Evolutionary conservation across 2,329 filamentous ascomycete species (phyloP).

Genomic region (Trichoderma citrinoviride): DNA sequence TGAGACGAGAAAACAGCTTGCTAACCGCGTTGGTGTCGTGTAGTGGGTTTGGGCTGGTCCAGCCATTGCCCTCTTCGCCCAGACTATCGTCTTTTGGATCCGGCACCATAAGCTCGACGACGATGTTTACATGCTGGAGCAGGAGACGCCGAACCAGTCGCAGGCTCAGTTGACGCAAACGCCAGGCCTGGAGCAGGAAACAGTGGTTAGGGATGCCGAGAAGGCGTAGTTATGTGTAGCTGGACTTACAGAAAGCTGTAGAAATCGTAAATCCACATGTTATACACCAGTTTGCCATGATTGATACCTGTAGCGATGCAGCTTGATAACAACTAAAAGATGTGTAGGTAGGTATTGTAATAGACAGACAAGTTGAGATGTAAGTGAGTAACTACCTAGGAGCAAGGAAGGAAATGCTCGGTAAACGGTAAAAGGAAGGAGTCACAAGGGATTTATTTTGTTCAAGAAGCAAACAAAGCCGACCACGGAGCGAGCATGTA

Average conservation of each 20-base stretch:
- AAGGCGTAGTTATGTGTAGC: not conserved
- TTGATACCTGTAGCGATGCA: not conserved
- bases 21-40: constrained; percentile 1
- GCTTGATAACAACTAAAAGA: too few relatives aligned
- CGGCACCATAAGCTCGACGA: constrained; percentile 29
- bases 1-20: not conserved
- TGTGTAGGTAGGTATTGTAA: too few relatives aligned
- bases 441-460: not conserved
- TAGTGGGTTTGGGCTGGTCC: constrained; percentile 32
- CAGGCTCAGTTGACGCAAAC: not conserved
- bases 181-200: not conserved
- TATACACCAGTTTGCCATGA: not conserved
- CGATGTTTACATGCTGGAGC: constrained; percentile 23
- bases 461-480: not conserved
- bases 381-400: not conserved
- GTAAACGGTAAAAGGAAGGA: not conserved
- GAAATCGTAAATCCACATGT: too few relatives aligned
- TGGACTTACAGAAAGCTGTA: not conserved
- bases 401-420: not conserved
- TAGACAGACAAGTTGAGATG: not conserved
- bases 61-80: constrained; percentile 28
- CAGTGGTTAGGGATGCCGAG: not conserved
- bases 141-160: constrained; percentile 20
- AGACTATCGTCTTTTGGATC: constrained; percentile 29
- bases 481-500: not conserved